A percentile compares a stretch with the other conserved stretches of the same genome.
These are phyloP conservation scores for Quercus lobata DNA, from an alignment of 331 rosid genomes.

Conservation along the genomic window DNA sequence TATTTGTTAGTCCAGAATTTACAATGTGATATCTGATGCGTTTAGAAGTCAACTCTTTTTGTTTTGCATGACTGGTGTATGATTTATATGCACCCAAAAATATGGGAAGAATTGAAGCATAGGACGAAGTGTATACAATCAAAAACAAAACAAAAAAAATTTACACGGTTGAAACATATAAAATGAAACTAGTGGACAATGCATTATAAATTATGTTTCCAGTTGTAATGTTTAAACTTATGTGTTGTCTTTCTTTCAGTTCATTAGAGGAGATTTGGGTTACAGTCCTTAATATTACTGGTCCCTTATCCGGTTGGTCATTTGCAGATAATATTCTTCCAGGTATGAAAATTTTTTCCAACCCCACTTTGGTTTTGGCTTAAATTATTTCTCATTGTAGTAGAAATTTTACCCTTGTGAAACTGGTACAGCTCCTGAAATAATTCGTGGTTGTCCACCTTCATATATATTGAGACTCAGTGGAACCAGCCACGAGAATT, in stretches of 20 bases:
- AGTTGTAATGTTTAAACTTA: not conserved
- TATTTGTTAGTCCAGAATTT: not conserved
- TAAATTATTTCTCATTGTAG: conserved; percentile 16
- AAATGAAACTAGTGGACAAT: not conserved
- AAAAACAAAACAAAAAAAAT: too few species aligned
- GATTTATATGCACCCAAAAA: not conserved
- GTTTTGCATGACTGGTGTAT: not conserved
- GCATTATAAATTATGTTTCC: not conserved
- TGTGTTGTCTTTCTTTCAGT: conserved; percentile 37
- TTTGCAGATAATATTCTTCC: conserved; percentile 79
- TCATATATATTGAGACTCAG: conserved; percentile 79
- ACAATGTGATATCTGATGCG: not conserved
- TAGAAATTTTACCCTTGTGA: conserved; percentile 16
- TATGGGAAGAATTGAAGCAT: not conserved
- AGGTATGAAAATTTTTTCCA: conserved; percentile 39
- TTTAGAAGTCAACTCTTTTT: not conserved
- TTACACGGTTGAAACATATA: not conserved
- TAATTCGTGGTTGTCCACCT: conserved; percentile 55
- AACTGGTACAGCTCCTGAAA: conserved; percentile 60
- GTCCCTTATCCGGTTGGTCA: conserved; percentile 96
- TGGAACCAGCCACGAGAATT: conserved; percentile 69
- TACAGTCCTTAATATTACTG: conserved; percentile 86
- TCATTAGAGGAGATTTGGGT: conserved; percentile 94
- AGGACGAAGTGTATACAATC: not conserved
- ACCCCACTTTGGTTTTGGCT: not conserved